phyloP scores from a whole-genome alignment of 192 early-diverging fungal species.

The Entomortierella chlamydospora region DNA sequence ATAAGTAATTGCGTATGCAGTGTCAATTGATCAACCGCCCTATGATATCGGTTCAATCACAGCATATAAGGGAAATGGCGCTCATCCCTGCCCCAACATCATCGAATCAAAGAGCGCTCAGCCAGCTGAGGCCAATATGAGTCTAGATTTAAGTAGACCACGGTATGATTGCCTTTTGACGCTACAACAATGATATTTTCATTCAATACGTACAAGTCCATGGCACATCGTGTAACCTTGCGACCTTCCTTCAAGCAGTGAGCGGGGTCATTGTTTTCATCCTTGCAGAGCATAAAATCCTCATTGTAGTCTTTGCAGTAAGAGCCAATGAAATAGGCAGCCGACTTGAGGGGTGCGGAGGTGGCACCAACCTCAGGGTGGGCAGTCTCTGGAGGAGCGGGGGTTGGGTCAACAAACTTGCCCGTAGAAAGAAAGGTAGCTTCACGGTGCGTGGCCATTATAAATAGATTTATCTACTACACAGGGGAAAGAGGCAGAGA shows the following conservation, averaged over 20 bases:
- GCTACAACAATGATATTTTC: too few species aligned
- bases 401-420: conserved; percentile 83
- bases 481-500: not conserved
- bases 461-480: conserved; percentile 1
- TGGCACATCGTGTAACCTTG: conserved; percentile 94
- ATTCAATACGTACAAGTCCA: conserved; percentile 74
- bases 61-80: too few species aligned
- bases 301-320: conserved; percentile 94
- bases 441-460: conserved; percentile 56
- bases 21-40: not conserved
- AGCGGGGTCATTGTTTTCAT: conserved; percentile 87
- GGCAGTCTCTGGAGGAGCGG: conserved; percentile 73
- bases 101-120: too few species aligned
- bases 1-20: not conserved
- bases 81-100: too few species aligned
- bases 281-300: conserved; percentile 98
- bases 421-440: conserved; percentile 50
- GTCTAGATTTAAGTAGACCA: too few species aligned
- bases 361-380: conserved; percentile 92
- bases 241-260: conserved; percentile 95
- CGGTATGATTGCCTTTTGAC: too few species aligned
- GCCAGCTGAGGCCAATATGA: too few species aligned
- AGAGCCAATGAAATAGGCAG: conserved; percentile 89
- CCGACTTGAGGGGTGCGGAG: conserved; percentile 92
- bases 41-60: too few species aligned